A percentile compares a stretch with the other conserved stretches of the same genome.
Conservation (phyloP, 2,329 filamentous ascomycete species). For the Fusarium drepaniforme region DNA sequence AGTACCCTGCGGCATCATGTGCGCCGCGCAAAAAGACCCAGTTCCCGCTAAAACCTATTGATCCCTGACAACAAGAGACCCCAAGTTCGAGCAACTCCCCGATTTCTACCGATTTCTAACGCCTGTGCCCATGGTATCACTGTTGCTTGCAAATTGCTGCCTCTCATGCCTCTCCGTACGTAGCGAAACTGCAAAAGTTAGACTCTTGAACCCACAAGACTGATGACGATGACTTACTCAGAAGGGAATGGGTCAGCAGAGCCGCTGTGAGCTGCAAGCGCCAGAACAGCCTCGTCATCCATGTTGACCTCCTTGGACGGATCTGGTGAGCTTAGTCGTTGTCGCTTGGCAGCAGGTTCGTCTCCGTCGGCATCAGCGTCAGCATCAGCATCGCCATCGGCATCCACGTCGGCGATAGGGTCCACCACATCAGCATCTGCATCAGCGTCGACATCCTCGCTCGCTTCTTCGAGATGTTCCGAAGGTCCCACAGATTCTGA, state of each 20-base stretch:
- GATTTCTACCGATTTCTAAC: constrained; percentile 33
- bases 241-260: constrained; percentile 54
- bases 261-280: constrained; percentile 58
- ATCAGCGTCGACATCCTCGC: constrained; percentile 27
- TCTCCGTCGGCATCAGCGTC: constrained; percentile 48
- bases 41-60: constrained; percentile 14
- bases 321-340: constrained; percentile 48
- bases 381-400: constrained; percentile 42
- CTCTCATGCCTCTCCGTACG: constrained; percentile 55
- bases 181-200: constrained; percentile 49
- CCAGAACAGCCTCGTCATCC: constrained; percentile 63
- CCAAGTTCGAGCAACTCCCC: constrained; percentile 21
- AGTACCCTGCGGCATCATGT: not conserved
- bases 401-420: constrained; percentile 49
- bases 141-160: constrained; percentile 20
- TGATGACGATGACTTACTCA: constrained; percentile 53
- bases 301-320: constrained; percentile 49
- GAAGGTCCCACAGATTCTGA: constrained; percentile 10
- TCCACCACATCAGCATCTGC: constrained; percentile 48
- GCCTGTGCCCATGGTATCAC: constrained; percentile 37
- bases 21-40: not conserved
- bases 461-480: constrained; percentile 17
- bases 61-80: not conserved
- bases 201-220: not conserved
- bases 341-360: constrained; percentile 56